Base-by-base conservation (phyloP, 495 filamentous ascomycete species). In the Xylaria acuta region DNA sequence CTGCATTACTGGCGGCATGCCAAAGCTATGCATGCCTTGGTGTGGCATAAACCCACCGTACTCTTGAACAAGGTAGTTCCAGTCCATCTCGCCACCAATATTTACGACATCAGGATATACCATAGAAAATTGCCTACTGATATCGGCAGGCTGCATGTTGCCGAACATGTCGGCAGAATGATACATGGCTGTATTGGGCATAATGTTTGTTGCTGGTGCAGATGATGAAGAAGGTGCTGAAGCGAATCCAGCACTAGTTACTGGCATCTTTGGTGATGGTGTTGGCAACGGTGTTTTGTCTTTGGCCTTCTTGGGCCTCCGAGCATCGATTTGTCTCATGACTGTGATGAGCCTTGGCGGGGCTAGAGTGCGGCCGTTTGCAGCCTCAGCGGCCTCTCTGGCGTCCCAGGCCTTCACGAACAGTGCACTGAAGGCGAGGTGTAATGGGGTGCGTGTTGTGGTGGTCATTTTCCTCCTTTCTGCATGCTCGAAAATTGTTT, bases 351-450 rank as follows among this genome's bases (percentile, higher is more conserved):
- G 78, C 54, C 79, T 82, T 4, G 85, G 85, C n/a, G 80, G 78
- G 16, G 74, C 75, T 1, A 84, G 47, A 18, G 74, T 72, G 4
- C 83, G 80, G 5, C 85, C 85, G 8, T 82, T 75, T 22, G 80
- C 79, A 20, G 80, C 69, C 69, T 85, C 82, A 8, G 84, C 84
- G 8, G 80, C 79, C 65, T 82, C 81, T 40, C 80, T 83, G 8
- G 86, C 85, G 27, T 85, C 83, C 87, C 87, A 89, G 20, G 86
- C 86, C 64, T 86, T 87, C 64, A 88, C 76, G 62, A 87, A 83
- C 56, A 84, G 81, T 45, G 80, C 72, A 32, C 84, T 84, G 62
- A 88, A 85, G 1, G 84, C 84, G 38, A 85, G 81, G 73, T 88
- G 85, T 78, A 88, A 79, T 1, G 86, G 86, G 43, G 82, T 87